A percentile compares a stretch with the other conserved stretches of the same genome.
These are phyloP conservation scores for Yarrowia keelungensis DNA, from an alignment of 805 yeast genomes.

Conservation along the genomic window DNA sequence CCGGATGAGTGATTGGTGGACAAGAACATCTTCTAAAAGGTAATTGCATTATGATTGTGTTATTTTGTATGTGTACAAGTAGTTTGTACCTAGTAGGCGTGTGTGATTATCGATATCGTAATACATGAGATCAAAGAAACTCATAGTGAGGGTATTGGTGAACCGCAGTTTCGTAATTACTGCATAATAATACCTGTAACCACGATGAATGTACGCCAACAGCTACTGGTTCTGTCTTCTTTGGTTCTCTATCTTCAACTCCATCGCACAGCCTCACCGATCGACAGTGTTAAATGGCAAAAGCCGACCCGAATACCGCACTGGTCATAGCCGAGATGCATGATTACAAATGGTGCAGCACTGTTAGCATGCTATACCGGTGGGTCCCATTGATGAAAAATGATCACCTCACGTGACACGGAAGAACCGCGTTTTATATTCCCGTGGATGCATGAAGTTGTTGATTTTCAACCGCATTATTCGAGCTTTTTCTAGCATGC, in stretches of 20 bases:
- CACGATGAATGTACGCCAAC: too few relatives aligned
- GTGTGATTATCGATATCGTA: too few relatives aligned
- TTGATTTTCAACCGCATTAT: background rate
- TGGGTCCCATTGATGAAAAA: background rate
- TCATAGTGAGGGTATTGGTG: too few relatives aligned
- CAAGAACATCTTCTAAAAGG: background rate
- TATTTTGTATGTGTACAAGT: background rate
- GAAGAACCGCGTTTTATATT: background rate
- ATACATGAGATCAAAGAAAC: too few relatives aligned
- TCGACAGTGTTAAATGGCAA: background rate
- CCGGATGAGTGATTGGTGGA: slow-evolving; percentile 1
- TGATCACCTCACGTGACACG: background rate
- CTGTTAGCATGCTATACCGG: background rate
- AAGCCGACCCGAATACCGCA: slow-evolving; percentile 3
- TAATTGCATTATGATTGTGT: slow-evolving; percentile 6
- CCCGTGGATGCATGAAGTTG: background rate
- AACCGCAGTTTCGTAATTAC: too few relatives aligned
- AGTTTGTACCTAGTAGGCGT: background rate
- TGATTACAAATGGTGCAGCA: slow-evolving; percentile 8
- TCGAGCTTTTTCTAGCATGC: background rate
- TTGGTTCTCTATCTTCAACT: too few relatives aligned
- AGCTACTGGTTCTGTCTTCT: too few relatives aligned
- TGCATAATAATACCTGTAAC: too few relatives aligned
- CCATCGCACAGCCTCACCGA: background rate
- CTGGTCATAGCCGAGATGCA: background rate